A percentile compares a stretch with the other conserved stretches of the same genome.
Evolutionary conservation across 2,329 filamentous ascomycete genomes (phyloP).

Genomic region (Hymenoscyphus fructigenus): DNA sequence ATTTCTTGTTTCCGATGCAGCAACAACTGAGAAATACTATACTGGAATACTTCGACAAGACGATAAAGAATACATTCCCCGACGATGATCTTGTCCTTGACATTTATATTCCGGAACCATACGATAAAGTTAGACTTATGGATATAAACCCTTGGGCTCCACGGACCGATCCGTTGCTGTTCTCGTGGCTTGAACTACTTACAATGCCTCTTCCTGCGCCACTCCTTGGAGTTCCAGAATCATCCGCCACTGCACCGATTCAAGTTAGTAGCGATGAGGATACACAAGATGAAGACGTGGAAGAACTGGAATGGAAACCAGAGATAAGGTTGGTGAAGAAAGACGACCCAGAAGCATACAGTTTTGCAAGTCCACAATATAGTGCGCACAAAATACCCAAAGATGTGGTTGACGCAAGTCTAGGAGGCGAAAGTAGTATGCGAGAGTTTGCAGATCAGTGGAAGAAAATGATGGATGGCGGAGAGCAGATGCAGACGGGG

Average conservation of each 20-base stretch:
- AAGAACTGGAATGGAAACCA: constrained; percentile 59
- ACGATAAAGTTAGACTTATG: constrained; percentile 65
- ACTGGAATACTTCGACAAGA: constrained; percentile 72
- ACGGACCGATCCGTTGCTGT: constrained; percentile 83
- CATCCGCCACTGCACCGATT: constrained; percentile 32
- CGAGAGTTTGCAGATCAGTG: constrained; percentile 77
- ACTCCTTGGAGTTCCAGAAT: constrained; percentile 49
- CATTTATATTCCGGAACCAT: constrained; percentile 78
- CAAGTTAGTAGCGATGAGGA: constrained; percentile 41
- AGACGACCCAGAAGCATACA: constrained; percentile 85
- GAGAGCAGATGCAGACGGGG: constrained; percentile 38
- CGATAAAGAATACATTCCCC: constrained; percentile 74
- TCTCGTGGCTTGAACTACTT: constrained; percentile 86
- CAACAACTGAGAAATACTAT: constrained; percentile 67
- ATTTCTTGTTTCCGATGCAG: constrained; percentile 68
- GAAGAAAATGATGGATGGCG: constrained; percentile 57
- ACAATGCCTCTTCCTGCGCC: constrained; percentile 63
- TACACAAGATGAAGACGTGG: constrained; percentile 44
- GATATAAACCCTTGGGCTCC: constrained; percentile 96
- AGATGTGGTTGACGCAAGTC: constrained; percentile 77
- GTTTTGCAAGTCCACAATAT: constrained; percentile 82
- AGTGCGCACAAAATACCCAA: constrained; percentile 94
- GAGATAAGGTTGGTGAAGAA: constrained; percentile 81
- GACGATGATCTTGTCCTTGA: constrained; percentile 87
- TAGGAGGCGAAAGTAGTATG: constrained; percentile 71